phyloP scores from a whole-genome alignment of 768 basidiomycete genomes.

The Mycena floridula region DNA sequence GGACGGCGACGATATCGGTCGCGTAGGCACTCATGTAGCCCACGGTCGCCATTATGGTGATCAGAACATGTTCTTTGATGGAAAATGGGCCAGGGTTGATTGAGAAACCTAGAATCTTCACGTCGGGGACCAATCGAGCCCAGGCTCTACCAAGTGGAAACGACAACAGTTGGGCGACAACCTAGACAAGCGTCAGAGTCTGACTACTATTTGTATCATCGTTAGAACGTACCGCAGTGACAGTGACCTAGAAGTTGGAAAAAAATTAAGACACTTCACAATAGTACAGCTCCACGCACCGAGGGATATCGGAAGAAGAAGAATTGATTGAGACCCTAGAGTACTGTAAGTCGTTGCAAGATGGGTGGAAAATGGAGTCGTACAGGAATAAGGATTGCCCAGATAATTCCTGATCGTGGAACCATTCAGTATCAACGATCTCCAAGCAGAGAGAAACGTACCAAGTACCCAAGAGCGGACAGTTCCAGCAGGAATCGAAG shows the following conservation, averaged over 20 bases:
- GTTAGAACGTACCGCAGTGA: neutral
- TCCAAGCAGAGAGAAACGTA: neutral
- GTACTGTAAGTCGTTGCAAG: neutral
- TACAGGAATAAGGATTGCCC: constrained; percentile 29
- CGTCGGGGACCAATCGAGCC: constrained; percentile 47
- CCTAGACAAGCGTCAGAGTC: constrained; percentile 27
- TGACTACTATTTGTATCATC: too few relatives aligned
- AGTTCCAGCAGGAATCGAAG: constrained; percentile 37
- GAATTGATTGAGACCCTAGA: constrained; percentile 43
- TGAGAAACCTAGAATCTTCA: constrained; percentile 43
- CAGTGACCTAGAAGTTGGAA: constrained; percentile 1
- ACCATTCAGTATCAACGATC: neutral
- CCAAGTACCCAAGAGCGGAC: constrained; percentile 54
- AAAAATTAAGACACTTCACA: constrained; percentile 33
- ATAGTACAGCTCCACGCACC: too few relatives aligned
- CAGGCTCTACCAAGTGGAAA: constrained; percentile 61
- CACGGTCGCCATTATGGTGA: constrained; percentile 44
- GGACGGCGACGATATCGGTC: constrained; percentile 73
- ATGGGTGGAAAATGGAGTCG: neutral
- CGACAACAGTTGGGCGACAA: constrained; percentile 65
- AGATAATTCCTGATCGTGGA: neutral
- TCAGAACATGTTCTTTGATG: constrained; percentile 68
- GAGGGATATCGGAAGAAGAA: constrained; percentile 52
- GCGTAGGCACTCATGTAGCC: constrained; percentile 57
- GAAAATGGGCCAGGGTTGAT: constrained; percentile 68